Conservation (phyloP, 306 rosid genomes). For the Acacia melanoxylon region DNA sequence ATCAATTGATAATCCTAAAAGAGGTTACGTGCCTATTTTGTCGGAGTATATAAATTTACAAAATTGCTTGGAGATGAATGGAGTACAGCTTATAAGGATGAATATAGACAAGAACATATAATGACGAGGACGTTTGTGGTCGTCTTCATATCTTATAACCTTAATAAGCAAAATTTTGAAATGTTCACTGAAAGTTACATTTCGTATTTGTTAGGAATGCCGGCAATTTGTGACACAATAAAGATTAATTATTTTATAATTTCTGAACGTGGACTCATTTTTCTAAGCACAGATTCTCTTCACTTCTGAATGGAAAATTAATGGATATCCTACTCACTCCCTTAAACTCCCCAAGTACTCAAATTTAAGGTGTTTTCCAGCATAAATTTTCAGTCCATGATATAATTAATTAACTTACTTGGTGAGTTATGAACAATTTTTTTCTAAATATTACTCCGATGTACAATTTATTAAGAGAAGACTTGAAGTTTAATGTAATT, state of each 20-base stretch:
- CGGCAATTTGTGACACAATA: conserved; percentile 29
- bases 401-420: too few species aligned
- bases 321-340: too few species aligned
- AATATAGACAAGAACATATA: neutral
- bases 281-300: too few species aligned
- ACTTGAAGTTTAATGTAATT: too few species aligned
- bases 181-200: conserved; percentile 24
- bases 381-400: too few species aligned
- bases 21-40: neutral
- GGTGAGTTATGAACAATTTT: too few species aligned
- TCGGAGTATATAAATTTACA: neutral
- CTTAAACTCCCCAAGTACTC: too few species aligned
- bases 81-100: conserved; percentile 4
- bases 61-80: neutral
- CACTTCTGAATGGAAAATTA: too few species aligned
- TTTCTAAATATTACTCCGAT: too few species aligned
- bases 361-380: too few species aligned
- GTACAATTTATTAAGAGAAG: too few species aligned
- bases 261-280: neutral
- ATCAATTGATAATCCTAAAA: too few species aligned
- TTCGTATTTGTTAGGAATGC: conserved; percentile 1
- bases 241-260: neutral
- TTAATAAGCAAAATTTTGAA: neutral
- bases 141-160: neutral
- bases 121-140: neutral